Evolutionary conservation across 331 rosid genomes (phyloP).

Genomic region (Malus hybrid): DNA sequence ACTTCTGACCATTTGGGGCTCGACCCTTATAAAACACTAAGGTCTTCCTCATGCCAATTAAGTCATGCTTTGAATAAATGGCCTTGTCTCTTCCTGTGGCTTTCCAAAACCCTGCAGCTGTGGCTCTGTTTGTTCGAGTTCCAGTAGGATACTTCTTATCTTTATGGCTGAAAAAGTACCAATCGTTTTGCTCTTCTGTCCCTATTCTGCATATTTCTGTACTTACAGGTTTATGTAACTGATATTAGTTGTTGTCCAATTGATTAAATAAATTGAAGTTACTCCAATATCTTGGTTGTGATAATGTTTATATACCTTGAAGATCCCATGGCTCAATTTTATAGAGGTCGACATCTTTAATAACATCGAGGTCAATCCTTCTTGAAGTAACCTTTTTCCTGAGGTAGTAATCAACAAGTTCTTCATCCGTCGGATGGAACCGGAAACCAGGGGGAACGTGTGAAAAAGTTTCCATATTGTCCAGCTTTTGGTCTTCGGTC

Average conservation of each 20-base stretch:
- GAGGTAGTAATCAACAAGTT: constrained; percentile 91
- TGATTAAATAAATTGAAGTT: background rate
- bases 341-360: constrained; percentile 90
- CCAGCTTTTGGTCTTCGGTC: constrained; percentile 14
- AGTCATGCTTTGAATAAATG: constrained; percentile 72
- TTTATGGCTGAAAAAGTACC: constrained; percentile 92
- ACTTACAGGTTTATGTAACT: background rate
- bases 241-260: background rate
- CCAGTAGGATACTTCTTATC: constrained; percentile 94
- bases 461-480: constrained; percentile 49
- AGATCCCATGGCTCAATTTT: constrained; percentile 98
- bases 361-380: constrained; percentile 79
- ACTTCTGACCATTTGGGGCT: constrained; percentile 93
- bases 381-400: constrained; percentile 65
- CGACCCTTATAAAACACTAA: constrained; percentile 84
- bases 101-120: constrained; percentile 94
- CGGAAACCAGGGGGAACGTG: constrained; percentile 96
- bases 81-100: constrained; percentile 98
- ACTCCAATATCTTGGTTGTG: background rate
- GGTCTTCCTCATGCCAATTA: constrained; percentile 98
- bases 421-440: constrained; percentile 95
- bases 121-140: constrained; percentile 88
- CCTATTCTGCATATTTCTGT: constrained; percentile 83
- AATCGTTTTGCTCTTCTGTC: constrained; percentile 77
- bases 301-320: constrained; percentile 44